Percentiles rank a stretch among this genome's conserved stretches.
These are phyloP conservation scores for Lobosporangium transversale DNA, from an alignment of 192 early-diverging fungal genomes.

Conservation along the genomic window DNA sequence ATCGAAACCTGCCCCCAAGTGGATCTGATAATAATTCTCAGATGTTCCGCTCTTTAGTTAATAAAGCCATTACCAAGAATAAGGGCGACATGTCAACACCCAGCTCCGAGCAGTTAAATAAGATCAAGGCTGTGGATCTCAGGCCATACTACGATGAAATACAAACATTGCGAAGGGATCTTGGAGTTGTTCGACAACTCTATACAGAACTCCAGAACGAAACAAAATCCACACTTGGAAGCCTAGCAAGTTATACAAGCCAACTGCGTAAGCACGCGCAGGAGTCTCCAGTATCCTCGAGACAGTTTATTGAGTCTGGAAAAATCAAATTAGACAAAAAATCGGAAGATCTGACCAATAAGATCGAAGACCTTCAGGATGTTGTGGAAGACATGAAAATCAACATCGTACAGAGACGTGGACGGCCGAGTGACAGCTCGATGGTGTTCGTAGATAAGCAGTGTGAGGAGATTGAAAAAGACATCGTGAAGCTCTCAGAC, in stretches of 20 bases:
- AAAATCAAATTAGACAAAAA: slow-evolving; percentile 65
- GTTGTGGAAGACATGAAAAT: slow-evolving; percentile 77
- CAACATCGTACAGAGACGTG: slow-evolving; percentile 75
- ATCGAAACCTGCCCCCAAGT: slow-evolving; percentile 1
- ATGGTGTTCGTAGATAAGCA: slow-evolving; percentile 66
- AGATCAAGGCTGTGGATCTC: slow-evolving; percentile 38
- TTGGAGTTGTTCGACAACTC: slow-evolving; percentile 60
- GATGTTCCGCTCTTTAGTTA: slow-evolving; percentile 30
- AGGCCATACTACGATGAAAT: slow-evolving; percentile 57
- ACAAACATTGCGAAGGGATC: slow-evolving; percentile 58
- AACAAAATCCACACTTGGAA: slow-evolving; percentile 50
- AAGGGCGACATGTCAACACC: slow-evolving; percentile 2
- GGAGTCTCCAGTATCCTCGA: slow-evolving; percentile 43
- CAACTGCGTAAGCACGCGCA: slow-evolving; percentile 48
- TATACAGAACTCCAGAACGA: slow-evolving; percentile 63
- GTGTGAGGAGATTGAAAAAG: slow-evolving; percentile 58
- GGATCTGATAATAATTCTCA: background rate
- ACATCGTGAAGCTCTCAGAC: slow-evolving; percentile 62
- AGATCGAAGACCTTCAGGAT: slow-evolving; percentile 73
- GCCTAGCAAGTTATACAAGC: slow-evolving; percentile 49
- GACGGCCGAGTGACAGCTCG: slow-evolving; percentile 64
- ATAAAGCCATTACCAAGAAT: slow-evolving; percentile 36
- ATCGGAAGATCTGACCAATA: slow-evolving; percentile 58
- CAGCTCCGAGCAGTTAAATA: background rate
- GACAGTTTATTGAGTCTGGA: slow-evolving; percentile 67